Percentiles rank a stretch among this genome's conserved stretches.
Conservation (phyloP, 768 basidiomycete genomes). For the Leccinum sublutescens region DNA sequence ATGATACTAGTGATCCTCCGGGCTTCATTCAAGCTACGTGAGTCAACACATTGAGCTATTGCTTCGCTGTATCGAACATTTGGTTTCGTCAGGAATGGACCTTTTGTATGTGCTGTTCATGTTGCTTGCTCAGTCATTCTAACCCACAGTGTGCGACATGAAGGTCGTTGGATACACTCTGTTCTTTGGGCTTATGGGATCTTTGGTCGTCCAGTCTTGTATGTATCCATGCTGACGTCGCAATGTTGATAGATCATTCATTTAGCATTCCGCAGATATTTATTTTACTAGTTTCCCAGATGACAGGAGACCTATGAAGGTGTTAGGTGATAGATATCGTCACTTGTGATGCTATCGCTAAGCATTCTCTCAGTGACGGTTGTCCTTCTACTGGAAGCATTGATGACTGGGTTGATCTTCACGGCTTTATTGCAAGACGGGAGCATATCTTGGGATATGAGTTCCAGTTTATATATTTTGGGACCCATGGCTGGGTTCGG, state of each 20-base stretch:
- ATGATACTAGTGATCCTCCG: too few relatives aligned
- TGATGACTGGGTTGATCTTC: neutral
- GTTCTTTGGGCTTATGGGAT: slow-evolving; percentile 14
- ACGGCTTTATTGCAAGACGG: rapidly evolving
- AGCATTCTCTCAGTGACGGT: neutral
- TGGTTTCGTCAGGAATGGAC: neutral
- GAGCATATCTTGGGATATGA: too few relatives aligned
- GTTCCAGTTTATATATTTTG: rapidly evolving
- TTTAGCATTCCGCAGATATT: neutral
- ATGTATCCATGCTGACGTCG: neutral
- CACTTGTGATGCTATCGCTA: neutral
- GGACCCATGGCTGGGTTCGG: neutral
- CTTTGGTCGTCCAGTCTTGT: neutral
- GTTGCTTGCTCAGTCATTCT: neutral
- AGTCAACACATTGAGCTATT: neutral
- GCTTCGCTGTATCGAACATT: neutral
- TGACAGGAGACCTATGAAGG: neutral
- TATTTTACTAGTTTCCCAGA: neutral
- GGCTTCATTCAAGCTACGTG: too few relatives aligned
- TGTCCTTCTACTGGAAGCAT: neutral
- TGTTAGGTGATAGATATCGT: neutral
- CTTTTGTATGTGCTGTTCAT: neutral
- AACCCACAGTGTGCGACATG: neutral
- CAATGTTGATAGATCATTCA: neutral
- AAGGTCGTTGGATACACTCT: slow-evolving; percentile 19